Evolutionary conservation across 768 basidiomycete species (phyloP).

Genomic region (Rhodocollybia butyracea): DNA sequence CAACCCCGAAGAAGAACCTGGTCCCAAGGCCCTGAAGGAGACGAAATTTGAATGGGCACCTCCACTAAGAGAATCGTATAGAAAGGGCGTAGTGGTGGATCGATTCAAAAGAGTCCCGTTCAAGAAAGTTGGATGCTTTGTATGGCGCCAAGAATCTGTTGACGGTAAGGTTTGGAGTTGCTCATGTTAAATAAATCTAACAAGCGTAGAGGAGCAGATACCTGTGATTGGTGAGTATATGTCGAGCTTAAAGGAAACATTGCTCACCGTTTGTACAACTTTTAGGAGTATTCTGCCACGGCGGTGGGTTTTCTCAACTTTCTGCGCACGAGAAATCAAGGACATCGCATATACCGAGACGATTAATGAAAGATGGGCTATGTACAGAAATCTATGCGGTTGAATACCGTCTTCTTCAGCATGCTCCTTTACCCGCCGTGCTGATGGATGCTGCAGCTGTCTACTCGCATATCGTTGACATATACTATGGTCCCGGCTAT

Average conservation of each 20-base stretch:
- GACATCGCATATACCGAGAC: conserved; percentile 46
- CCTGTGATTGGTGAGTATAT: conserved; percentile 42
- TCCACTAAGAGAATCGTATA: conserved; percentile 34
- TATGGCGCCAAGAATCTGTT: conserved; percentile 40
- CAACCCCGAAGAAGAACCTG: conserved; percentile 37
- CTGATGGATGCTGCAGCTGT: conserved; percentile 51
- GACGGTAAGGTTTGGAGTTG: not conserved
- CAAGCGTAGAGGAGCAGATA: conserved; percentile 20
- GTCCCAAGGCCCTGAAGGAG: conserved; percentile 31
- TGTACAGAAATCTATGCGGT: conserved; percentile 40
- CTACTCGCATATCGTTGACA: conserved; percentile 42
- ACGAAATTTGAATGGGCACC: conserved; percentile 49
- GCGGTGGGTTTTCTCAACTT: conserved; percentile 57
- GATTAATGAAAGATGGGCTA: conserved; percentile 31
- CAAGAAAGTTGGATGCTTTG: conserved; percentile 41
- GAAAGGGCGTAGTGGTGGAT: conserved; percentile 41
- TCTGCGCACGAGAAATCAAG: conserved; percentile 47
- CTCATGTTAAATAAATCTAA: conserved; percentile 17
- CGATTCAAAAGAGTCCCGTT: conserved; percentile 30
- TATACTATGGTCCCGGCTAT: conserved; percentile 17
- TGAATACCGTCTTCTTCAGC: conserved; percentile 51
- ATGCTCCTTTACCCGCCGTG: conserved; percentile 51
- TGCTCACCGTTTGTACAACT: no score
- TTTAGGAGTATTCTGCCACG: conserved; percentile 53
- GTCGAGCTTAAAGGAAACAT: no score